These are phyloP conservation scores for Coniosporium apollinis DNA, from an alignment of 495 filamentous ascomycete species.

Conservation along the genomic window DNA sequence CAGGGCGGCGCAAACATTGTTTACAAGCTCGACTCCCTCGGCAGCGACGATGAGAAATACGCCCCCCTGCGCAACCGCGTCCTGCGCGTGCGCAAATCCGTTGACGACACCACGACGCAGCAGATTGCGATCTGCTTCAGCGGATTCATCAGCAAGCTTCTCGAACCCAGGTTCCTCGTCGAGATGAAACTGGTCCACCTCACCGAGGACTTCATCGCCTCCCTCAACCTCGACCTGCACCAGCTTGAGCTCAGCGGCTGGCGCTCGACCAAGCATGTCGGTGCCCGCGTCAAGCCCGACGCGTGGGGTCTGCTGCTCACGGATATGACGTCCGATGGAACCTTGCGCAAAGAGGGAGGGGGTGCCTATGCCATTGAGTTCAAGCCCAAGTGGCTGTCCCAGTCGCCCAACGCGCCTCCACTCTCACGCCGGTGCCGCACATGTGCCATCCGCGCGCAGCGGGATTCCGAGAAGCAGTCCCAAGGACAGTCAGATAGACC, in stretches of 20 bases:
- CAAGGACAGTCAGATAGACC: no score
- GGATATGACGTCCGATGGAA: constrained; percentile 54
- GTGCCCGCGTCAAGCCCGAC: constrained; percentile 9
- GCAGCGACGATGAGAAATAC: background rate
- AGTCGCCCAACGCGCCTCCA: constrained; percentile 60
- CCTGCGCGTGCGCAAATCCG: constrained; percentile 10
- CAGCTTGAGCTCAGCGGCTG: background rate
- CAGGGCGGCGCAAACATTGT: constrained; percentile 1
- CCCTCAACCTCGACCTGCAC: background rate
- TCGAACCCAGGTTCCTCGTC: constrained; percentile 5
- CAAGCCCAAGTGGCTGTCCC: constrained; percentile 88
- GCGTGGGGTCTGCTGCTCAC: constrained; percentile 56
- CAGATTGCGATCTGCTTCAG: background rate
- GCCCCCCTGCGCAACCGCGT: constrained; percentile 3
- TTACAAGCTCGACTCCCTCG: background rate
- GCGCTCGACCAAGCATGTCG: constrained; percentile 5
- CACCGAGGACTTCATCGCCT: background rate
- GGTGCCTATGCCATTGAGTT: constrained; percentile 40
- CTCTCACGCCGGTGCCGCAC: constrained; percentile 59
- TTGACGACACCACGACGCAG: background rate
- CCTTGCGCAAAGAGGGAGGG: no score
- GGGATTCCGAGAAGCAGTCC: constrained; percentile 25
- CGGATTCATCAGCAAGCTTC: constrained; percentile 4
- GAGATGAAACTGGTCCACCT: constrained; percentile 3
- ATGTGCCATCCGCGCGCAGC: constrained; percentile 58